These are phyloP conservation scores for Rutstroemia sp. DNA, from an alignment of 2,329 filamentous ascomycete species.

Conservation along the genomic window DNA sequence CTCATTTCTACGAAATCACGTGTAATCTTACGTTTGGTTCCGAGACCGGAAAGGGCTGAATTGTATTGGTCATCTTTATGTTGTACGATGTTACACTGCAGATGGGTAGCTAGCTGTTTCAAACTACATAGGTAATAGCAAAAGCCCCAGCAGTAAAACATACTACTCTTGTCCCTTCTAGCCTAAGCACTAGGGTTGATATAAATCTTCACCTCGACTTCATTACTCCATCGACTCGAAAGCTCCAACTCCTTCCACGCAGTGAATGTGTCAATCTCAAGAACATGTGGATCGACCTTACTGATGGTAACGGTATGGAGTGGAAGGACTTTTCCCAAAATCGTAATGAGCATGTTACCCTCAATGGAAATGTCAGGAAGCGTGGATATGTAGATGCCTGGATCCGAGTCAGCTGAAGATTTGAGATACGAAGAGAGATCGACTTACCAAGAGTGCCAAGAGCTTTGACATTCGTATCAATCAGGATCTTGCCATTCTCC, in stretches of 20 bases:
- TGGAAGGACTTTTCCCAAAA: constrained; percentile 66
- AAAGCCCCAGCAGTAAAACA: too few relatives aligned
- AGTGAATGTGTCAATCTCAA: constrained; percentile 68
- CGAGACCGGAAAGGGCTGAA: neutral
- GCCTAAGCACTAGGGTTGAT: constrained; percentile 12
- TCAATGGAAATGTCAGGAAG: constrained; percentile 36
- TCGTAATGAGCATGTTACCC: constrained; percentile 57
- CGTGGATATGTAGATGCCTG: constrained; percentile 70
- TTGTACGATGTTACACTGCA: neutral
- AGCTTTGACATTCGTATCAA: constrained; percentile 70
- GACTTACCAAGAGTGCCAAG: constrained; percentile 62
- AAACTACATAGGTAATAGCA: too few relatives aligned
- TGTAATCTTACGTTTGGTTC: neutral
- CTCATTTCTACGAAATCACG: neutral
- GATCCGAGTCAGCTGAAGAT: too few relatives aligned
- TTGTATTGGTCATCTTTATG: too few relatives aligned
- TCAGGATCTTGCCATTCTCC: constrained; percentile 51
- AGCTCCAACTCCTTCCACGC: constrained; percentile 74
- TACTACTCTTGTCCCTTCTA: neutral
- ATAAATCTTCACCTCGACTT: constrained; percentile 52
- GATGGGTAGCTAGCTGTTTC: too few relatives aligned
- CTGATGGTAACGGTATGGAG: constrained; percentile 55
- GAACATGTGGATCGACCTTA: constrained; percentile 45
- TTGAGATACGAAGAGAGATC: neutral
- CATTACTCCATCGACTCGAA: constrained; percentile 70